Evolutionary conservation across 129 eudicot species (phyloP), one percentile per base, ranked within the genome.

Genomic region (Calendula officinalis): DNA sequence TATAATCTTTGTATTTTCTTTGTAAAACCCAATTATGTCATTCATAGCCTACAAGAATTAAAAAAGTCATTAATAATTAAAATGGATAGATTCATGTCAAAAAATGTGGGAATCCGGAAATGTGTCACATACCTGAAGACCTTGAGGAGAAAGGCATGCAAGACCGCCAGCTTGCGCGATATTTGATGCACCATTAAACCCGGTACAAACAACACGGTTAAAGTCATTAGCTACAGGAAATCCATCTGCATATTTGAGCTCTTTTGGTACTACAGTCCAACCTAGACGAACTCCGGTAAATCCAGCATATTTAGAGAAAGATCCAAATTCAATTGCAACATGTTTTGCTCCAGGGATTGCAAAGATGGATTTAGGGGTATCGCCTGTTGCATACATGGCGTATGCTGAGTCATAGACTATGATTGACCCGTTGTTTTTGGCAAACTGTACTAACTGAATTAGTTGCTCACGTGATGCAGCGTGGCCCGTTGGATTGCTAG

Each of bases 181-280:
- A 77, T 92, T 92, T 51, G 99, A 92, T 33, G 99, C 99, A 57
- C 99, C 99, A 78, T 92, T 92, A 75, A 92, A 92, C 30, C 96
- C 86, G 35, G 99, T 92, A 64, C 91, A 88, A 33, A 92, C 91
- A 35, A 85, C 83, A n/a, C 96, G 91, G 55, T 81, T 88, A 71
- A 88, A 92, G 79, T 92, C 99, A 75, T 92, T 88, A 0, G 95
- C 96, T 39, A 92, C 89, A 9, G 95, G 95, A 75, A 83, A 85
- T 41, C 96, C 99, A 65, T 92, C 89, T 53, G 96, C 88, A 77
- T 71, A 88, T 22, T 78, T 80, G 33, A 92, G 99, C 47, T 81
- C 87, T 60, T 88, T 88, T 0, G 96, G 99, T 58, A 92, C 76
- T 49, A 84, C 99, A 5, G 99, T 92, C 99, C 96, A 92, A 36